Conservation (phyloP, 2,329 filamentous ascomycete species). For the Pseudophaeomoniella oleicola region DNA sequence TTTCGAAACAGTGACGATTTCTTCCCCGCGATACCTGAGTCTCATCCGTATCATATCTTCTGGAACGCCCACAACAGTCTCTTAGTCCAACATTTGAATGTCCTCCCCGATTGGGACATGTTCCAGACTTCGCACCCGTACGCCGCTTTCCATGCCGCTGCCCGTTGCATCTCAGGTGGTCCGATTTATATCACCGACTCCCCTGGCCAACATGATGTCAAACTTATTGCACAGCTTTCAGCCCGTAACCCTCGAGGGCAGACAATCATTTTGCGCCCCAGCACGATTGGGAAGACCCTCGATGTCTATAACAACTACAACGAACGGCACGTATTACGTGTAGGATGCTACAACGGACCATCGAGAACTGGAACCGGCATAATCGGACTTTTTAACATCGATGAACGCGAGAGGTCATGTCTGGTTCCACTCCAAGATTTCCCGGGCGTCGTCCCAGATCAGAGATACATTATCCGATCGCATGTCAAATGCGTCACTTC, state of each 20-base stretch:
- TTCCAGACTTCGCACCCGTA: constrained; percentile 56
- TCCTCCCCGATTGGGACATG: constrained; percentile 74
- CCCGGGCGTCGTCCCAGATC: constrained; percentile 47
- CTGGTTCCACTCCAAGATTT: constrained; percentile 59
- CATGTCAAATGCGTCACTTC: constrained; percentile 54
- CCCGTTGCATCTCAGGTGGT: constrained; percentile 76
- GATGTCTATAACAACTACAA: constrained; percentile 64
- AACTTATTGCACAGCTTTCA: constrained; percentile 67
- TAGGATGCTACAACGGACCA: constrained; percentile 62
- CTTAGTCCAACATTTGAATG: constrained; percentile 70
- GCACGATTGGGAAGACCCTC: constrained; percentile 55
- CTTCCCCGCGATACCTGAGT: constrained; percentile 66
- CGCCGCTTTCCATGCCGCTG: constrained; percentile 75
- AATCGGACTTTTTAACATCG: constrained; percentile 74
- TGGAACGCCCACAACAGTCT: constrained; percentile 82
- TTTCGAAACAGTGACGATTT: constrained; percentile 82
- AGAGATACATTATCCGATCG: constrained; percentile 56
- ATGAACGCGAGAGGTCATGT: constrained; percentile 46
- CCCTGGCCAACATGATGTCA: constrained; percentile 64
- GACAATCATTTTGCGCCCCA: constrained; percentile 70
- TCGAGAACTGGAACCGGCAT: constrained; percentile 58
- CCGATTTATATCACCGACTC: constrained; percentile 90
- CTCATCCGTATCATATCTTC: constrained; percentile 92
- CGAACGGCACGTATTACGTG: constrained; percentile 57
- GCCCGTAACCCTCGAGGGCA: constrained; percentile 55